These are phyloP conservation scores for Coniochaeta prunicola DNA, from an alignment of 2,329 filamentous ascomycete genomes.

Conservation along the genomic window DNA sequence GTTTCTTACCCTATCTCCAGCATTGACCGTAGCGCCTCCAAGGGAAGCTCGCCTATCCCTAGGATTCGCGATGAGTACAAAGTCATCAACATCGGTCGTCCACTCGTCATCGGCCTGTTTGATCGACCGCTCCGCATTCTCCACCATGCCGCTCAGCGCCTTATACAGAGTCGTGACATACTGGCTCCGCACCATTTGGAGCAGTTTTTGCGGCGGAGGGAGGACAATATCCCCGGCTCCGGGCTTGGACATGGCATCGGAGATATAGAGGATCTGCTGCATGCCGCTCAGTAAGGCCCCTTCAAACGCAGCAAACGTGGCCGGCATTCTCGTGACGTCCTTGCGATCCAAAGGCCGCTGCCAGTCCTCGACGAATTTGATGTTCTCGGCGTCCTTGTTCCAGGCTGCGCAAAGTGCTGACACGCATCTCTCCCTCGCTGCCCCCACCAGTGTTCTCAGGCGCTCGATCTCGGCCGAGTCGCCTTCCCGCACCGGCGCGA, in stretches of 20 bases:
- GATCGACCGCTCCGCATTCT: conserved; percentile 77
- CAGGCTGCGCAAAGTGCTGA: conserved; percentile 82
- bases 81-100: conserved; percentile 40
- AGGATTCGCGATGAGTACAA: conserved; percentile 22
- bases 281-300: conserved; percentile 73
- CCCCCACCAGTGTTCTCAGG: conserved; percentile 67
- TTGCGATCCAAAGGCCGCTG: conserved; percentile 71
- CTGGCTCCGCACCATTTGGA: conserved; percentile 84
- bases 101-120: conserved; percentile 58
- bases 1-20: conserved; percentile 47
- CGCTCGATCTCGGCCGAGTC: conserved; percentile 58
- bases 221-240: conserved; percentile 71
- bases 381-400: conserved; percentile 89
- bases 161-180: conserved; percentile 95
- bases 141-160: conserved; percentile 89
- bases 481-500: conserved; percentile 55
- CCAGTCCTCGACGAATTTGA: conserved; percentile 93
- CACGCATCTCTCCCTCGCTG: conserved; percentile 76
- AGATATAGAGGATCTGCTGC: conserved; percentile 93
- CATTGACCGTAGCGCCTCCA: conserved; percentile 42
- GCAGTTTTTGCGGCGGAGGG: conserved; percentile 76
- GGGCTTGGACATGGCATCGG: conserved; percentile 71
- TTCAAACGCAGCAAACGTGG: conserved; percentile 79
- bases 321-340: conserved; percentile 87
- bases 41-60: conserved; percentile 24